Evolutionary conservation across 495 filamentous ascomycete genomes (phyloP), one percentile per base, ranked within the genome.

Genomic region (Evernia prunastri): DNA sequence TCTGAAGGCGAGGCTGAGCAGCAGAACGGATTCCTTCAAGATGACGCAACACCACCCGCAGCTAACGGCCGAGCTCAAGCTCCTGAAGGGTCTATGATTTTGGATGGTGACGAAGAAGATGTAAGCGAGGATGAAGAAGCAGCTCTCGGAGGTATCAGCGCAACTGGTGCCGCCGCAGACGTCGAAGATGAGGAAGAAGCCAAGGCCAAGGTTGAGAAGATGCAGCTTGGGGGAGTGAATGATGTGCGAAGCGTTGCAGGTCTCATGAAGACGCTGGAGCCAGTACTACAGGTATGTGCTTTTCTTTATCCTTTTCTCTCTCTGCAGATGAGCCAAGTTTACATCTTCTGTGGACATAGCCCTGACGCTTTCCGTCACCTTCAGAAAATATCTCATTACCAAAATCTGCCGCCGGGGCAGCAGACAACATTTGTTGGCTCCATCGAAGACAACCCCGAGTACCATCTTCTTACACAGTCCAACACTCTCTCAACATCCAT

Each of bases 401-500:
- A 91, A 71, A 81, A 79, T 20, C 79, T 88, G 64, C 86, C 88
- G 9, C 79, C 88, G n/a, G 79, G 84, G 61, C 78, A 82, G 58
- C 81, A 83, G 60, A 81, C 79, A 63, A 79, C 74, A 64, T 86
- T 80, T 70, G 77, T 88, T 61, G 90, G 90, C 71, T 87, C 84
- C 25, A 83, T 92, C 66, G 90, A 93, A 75, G 90, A 92, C 70
- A 89, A 93, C 68, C 90, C 89, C 37, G 90, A 94, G 69, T 94
- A 93, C 73, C 84, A 90, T 72, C 82, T 94, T 59, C 76, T 94
- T 58, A 91, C 89, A 33, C 82, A 90, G 72, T 89, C 90, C 11
- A 94, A 94, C 71, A 87, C 86, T 18, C 81, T 95, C 40, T 92
- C 95, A 25, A 90, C 93, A 17, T 86, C 85, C 59, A 97, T 96